These are phyloP conservation scores for Crucibulum laeve DNA, from an alignment of 768 basidiomycete species.

Conservation along the genomic window DNA sequence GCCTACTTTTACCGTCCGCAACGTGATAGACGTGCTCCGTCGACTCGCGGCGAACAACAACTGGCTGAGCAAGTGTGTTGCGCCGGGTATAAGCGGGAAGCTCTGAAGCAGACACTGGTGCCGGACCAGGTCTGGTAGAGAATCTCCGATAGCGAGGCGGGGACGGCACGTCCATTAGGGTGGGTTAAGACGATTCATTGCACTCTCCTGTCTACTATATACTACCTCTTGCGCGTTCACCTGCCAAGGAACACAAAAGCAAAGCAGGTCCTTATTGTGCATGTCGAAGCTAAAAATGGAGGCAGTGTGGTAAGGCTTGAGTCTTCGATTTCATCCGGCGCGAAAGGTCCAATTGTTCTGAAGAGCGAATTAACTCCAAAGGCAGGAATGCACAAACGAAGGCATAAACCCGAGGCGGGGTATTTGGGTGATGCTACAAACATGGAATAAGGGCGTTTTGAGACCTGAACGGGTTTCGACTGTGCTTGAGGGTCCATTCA, in stretches of 20 bases:
- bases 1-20: conserved; percentile 33
- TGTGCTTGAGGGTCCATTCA: too few relatives aligned
- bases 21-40: conserved; percentile 44
- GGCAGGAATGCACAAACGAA: too few relatives aligned
- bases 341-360: too few relatives aligned
- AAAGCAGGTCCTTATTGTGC: background rate
- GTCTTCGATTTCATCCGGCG: background rate
- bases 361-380: too few relatives aligned
- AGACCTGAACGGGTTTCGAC: too few relatives aligned
- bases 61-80: conserved; percentile 35
- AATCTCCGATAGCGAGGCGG: conserved; percentile 48
- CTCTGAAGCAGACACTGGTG: conserved; percentile 38
- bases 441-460: too few relatives aligned
- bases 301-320: background rate
- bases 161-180: conserved; percentile 40
- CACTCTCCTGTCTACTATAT: background rate
- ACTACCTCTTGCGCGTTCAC: too few relatives aligned
- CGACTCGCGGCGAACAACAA: conserved; percentile 33
- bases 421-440: too few relatives aligned
- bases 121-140: conserved; percentile 47
- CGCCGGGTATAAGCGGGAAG: conserved; percentile 47
- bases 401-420: too few relatives aligned
- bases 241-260: background rate
- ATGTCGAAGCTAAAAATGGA: background rate
- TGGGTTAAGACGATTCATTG: background rate